Evolutionary conservation across 2,329 filamentous ascomycete genomes (phyloP), one percentile per base, ranked within the genome.

Genomic region (Colletotrichum sp.): DNA sequence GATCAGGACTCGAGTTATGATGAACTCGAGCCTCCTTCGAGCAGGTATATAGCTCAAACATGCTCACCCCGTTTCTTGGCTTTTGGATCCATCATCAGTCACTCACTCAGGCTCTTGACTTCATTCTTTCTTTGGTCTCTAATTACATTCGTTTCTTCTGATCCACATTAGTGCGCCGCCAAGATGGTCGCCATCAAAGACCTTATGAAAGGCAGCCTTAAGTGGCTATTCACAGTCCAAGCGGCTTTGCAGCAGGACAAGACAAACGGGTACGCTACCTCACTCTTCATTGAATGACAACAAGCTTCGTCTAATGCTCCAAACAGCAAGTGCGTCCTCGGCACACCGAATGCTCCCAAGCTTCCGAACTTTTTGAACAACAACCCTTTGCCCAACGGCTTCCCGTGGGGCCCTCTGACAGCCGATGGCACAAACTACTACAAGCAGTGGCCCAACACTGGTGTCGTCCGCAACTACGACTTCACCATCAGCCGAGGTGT

Each of bases 381-480:
- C 80, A 90, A 90, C 77, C 88, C 89, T 24, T 80, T 88, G 3
- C 87, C 87, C 1, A 84, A 87, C 76, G 88, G 88, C 5, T 87
- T 80, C 65, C 90, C 91, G 3, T 92, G 91, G 91, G 90, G 89
- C 30, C 80, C 79, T 6, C 81, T 84, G 59, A 86, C 85, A 21
- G 81, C 86, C 36, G 80, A 80, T 8, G 80, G 80, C 49, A 90
- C 87, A 70, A 90, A 92, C 81, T 90, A 90, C 63, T 90, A 90
- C 77, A 82, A 83, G 4, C 82, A 86, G 6, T 83, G 83, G 34
- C 90, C 90, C 2, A 82, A 84, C 39, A 92, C 91, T 0, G 89
- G 90, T 15, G 87, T 91, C 3, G 90, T 89, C 26, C 85, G 91
- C 13, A 85, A 85, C 52, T 92, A 91, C 77, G 87, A 91, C 77